Evolutionary conservation across 2,329 filamentous ascomycete genomes (phyloP).

Genomic region (Acephala macrosclerotiorum): DNA sequence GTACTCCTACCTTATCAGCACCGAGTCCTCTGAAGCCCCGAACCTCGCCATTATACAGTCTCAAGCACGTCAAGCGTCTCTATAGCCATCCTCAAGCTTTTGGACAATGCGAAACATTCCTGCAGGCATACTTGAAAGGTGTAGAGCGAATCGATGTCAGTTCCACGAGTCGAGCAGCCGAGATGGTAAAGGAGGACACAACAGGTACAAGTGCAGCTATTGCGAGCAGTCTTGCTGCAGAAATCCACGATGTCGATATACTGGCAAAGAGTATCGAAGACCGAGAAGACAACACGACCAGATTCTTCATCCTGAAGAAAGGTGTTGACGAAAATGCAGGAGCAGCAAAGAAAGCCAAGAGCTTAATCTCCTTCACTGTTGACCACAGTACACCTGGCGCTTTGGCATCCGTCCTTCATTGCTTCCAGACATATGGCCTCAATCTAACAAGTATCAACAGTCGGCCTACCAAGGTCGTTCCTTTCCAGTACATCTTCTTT

Average conservation of each 20-base stretch:
- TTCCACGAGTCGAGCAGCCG: constrained; percentile 85
- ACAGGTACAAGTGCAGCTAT: constrained; percentile 76
- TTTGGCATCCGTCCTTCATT: constrained; percentile 79
- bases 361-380: constrained; percentile 83
- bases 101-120: constrained; percentile 85
- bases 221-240: constrained; percentile 76
- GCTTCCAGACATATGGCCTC: constrained; percentile 75
- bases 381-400: constrained; percentile 81
- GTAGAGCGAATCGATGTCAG: constrained; percentile 84
- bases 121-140: constrained; percentile 72
- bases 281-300: constrained; percentile 76
- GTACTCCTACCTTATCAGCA: constrained; percentile 56
- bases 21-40: constrained; percentile 55
- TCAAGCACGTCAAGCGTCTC: constrained; percentile 74
- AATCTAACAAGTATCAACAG: constrained; percentile 94
- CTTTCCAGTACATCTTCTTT: constrained; percentile 95
- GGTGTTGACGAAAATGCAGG: constrained; percentile 33
- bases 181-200: constrained; percentile 70
- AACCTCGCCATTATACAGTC: constrained; percentile 55
- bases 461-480: constrained; percentile 74
- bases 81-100: constrained; percentile 97
- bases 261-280: constrained; percentile 78
- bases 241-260: constrained; percentile 71
- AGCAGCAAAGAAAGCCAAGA: constrained; percentile 59
- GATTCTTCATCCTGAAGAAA: constrained; percentile 72